Conservation (phyloP, 1,284 basidiomycete species). For the Prillingera fragicola region DNA sequence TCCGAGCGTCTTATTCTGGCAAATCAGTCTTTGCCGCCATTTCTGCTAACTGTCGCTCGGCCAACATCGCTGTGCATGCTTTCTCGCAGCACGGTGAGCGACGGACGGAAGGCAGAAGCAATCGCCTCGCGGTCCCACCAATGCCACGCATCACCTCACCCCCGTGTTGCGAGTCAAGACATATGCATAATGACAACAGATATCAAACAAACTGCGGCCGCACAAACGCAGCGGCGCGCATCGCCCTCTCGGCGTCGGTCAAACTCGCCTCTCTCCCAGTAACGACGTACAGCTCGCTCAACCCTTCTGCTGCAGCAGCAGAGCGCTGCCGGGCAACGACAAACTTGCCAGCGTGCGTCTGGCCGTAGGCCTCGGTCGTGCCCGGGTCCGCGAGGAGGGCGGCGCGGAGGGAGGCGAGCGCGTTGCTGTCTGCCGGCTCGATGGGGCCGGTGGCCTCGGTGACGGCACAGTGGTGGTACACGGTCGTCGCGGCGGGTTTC, state of each 20-base stretch:
- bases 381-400: neutral
- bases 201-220: conserved; percentile 6
- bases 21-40: too few relatives aligned
- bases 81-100: too few relatives aligned
- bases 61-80: too few relatives aligned
- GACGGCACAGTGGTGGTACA: neutral
- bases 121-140: too few relatives aligned
- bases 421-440: neutral
- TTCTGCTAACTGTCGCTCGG: too few relatives aligned
- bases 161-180: too few relatives aligned
- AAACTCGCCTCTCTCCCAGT: conserved; percentile 36
- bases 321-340: conserved; percentile 20
- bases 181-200: too few relatives aligned
- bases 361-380: conserved; percentile 23
- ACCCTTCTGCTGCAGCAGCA: neutral
- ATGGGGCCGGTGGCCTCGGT: neutral
- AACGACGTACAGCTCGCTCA: conserved; percentile 26
- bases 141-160: too few relatives aligned
- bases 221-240: conserved; percentile 5
- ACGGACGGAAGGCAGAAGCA: too few relatives aligned
- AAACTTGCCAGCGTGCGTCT: conserved; percentile 21
- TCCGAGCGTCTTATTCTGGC: too few relatives aligned
- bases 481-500: neutral
- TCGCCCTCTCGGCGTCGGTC: conserved; percentile 38
- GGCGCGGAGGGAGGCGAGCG: conserved; percentile 3